Percentiles rank a stretch among this genome's conserved stretches.
phyloP scores from a whole-genome alignment of 352 stramenopile genomes.

The Pythium periplocum region DNA sequence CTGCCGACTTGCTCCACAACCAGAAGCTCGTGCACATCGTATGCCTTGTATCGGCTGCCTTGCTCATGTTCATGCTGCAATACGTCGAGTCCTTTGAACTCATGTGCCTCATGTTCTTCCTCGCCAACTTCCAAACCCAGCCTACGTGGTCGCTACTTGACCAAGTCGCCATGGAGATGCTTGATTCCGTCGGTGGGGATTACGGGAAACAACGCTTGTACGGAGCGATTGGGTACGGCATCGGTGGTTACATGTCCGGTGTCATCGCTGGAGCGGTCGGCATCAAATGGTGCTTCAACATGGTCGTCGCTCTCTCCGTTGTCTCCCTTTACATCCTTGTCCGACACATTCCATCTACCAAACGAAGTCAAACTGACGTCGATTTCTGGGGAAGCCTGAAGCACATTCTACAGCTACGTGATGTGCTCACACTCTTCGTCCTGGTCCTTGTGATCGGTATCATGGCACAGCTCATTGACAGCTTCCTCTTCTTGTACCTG shows the following conservation, averaged over 20 bases:
- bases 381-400: conserved; percentile 40
- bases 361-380: conserved; percentile 20
- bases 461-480: conserved; percentile 55
- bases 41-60: conserved; percentile 46
- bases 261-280: conserved; percentile 51
- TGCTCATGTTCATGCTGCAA: conserved; percentile 67
- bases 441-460: conserved; percentile 62
- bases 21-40: conserved; percentile 63
- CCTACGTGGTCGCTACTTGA: conserved; percentile 65
- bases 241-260: conserved; percentile 57
- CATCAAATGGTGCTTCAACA: conserved; percentile 79
- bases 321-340: conserved; percentile 57
- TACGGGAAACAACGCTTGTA: conserved; percentile 79
- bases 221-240: conserved; percentile 60
- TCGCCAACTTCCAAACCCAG: conserved; percentile 70
- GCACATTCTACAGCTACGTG: conserved; percentile 37
- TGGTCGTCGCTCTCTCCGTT: conserved; percentile 51
- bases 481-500: conserved; percentile 67
- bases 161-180: conserved; percentile 58
- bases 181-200: conserved; percentile 51
- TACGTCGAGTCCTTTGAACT: conserved; percentile 58
- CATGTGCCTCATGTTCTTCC: conserved; percentile 69
- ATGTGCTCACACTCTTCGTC: conserved; percentile 61
- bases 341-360: conserved; percentile 38
- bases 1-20: conserved; percentile 54